These are phyloP conservation scores for Punica granatum DNA, from an alignment of 345 rosid species.

Conservation along the genomic window DNA sequence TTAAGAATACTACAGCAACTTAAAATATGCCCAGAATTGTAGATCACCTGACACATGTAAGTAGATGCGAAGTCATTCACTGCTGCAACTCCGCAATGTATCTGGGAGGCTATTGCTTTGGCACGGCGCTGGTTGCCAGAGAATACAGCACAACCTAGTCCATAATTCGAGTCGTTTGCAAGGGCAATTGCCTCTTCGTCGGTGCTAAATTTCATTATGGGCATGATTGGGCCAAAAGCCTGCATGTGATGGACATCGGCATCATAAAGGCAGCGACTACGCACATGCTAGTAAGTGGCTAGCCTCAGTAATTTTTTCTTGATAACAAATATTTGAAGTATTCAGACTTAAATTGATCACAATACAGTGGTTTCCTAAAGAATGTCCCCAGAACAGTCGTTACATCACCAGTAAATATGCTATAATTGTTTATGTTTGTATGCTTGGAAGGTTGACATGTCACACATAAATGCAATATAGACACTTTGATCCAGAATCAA, in stretches of 20 bases:
- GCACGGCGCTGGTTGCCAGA: constrained; percentile 78
- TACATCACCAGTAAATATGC: not conserved
- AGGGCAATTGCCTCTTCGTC: constrained; percentile 87
- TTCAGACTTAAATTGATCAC: not conserved
- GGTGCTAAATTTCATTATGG: constrained; percentile 84
- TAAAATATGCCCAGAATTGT: not conserved
- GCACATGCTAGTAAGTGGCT: not conserved
- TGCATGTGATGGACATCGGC: constrained; percentile 20
- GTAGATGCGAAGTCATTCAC: constrained; percentile 85
- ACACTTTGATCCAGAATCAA: not conserved
- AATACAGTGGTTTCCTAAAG: not conserved
- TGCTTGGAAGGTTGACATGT: not conserved
- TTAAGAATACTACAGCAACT: too few species aligned
- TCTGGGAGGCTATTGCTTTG: constrained; percentile 70
- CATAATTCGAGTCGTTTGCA: constrained; percentile 88
- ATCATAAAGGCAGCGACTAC: not conserved
- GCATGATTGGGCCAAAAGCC: constrained; percentile 99
- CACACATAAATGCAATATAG: not conserved
- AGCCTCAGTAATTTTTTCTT: not conserved
- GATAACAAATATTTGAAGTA: not conserved
- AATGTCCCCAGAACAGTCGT: not conserved
- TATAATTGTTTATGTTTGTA: not conserved
- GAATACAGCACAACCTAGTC: constrained; percentile 95
- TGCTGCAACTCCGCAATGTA: constrained; percentile 86
- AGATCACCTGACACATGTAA: constrained; percentile 90